Conservation (phyloP, 2,329 filamentous ascomycete genomes). For the Catunica adiposa region DNA sequence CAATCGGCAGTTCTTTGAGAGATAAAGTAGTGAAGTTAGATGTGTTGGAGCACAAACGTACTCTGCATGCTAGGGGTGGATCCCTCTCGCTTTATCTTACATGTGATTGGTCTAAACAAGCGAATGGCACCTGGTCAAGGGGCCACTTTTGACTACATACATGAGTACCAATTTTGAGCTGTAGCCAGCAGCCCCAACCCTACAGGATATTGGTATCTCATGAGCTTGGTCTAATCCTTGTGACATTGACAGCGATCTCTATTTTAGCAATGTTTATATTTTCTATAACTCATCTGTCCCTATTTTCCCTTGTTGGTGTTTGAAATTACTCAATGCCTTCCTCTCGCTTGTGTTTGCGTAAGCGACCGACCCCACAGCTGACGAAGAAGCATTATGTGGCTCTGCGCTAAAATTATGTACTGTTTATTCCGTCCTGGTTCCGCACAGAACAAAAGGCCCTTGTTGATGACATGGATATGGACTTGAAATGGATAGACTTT, state of each 20-base stretch:
- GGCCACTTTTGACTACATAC: background rate
- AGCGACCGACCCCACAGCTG: no score
- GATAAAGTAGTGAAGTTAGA: background rate
- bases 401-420: no score
- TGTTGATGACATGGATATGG: no score
- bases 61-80: background rate
- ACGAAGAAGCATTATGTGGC: no score
- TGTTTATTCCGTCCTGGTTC: no score
- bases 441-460: no score
- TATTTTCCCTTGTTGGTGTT: background rate
- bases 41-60: background rate
- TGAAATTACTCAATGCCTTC: background rate
- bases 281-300: background rate
- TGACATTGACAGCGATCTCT: no score
- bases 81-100: constrained; percentile 11
- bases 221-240: no score
- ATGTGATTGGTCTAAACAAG: constrained; percentile 14
- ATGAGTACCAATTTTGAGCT: background rate
- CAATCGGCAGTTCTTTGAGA: no score
- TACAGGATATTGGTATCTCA: background rate
- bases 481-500: no score
- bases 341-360: background rate
- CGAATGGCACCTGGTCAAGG: constrained; percentile 9
- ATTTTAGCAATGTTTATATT: no score
- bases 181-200: background rate